Evolutionary conservation across 768 basidiomycete species (phyloP), one percentile per base, ranked within the genome.

Genomic region (Dentipellis sp.): DNA sequence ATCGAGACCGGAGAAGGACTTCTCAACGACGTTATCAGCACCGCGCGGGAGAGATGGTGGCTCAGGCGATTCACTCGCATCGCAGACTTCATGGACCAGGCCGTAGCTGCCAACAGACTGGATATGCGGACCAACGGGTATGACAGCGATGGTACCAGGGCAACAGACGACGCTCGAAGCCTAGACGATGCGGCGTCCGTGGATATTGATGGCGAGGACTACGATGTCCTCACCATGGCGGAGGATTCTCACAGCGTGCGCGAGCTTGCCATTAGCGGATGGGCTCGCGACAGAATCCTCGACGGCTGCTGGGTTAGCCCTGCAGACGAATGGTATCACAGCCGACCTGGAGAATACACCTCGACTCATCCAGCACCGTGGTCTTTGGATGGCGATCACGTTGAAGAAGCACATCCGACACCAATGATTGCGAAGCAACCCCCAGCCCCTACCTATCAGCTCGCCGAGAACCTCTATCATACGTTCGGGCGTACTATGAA

Each of bases 261-360:
- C 29, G 75, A 77, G 17, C 70, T 89, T 46, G 85, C 88, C 1
- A 69, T 89, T 53, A 74, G 76, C 11, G 86, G 87, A 60, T 89
- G 86, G 85, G 84, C 84, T 5, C 74, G 88, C 36, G 76, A 74
- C 19, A 71, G 87, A 49, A 83, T 91, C 50, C 68, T 90, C 17
- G 87, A 91, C 55, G 88, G 88, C 2, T 77, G 81, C 61, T 91
- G 88, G 88, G 68, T 83, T 46, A 84, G 78, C 51, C 88, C 88
- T 10, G 84, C 82, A 0, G 88, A 91, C 65, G 74, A 80, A 48
- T 88, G 78, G 78, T 86, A 81, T 52, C 68, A 71, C 10, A 50
- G 57, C 52, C 71, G 56, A 46, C 75, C 73, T 1, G 57, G 60
- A 21, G 59, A 56, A 0, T 56, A 54, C 3, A 63, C 60, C 3